Evolutionary conservation across 768 basidiomycete genomes (phyloP), one percentile per base, ranked within the genome.

Genomic region (Saitozyma sp.): DNA sequence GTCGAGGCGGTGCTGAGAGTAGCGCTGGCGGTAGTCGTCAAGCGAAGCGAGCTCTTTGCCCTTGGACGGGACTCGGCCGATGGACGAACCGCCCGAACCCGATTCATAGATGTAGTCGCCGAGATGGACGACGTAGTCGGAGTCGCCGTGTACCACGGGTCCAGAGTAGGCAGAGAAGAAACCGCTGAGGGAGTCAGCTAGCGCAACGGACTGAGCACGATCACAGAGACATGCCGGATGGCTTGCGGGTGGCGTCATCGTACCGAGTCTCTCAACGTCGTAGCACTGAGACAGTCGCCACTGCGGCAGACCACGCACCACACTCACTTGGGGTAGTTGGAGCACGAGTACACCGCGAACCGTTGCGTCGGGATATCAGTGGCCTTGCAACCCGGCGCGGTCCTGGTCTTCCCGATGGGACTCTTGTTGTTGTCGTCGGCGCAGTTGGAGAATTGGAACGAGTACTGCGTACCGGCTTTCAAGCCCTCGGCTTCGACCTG

Each of bases 101-200:
- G 68, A 76, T 66, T 76, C 71, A 56, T 72, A 75, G 55, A 68
- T 68, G 56, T 68, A 86, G 75, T 86, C 85, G 9, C 86, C 86
- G 40, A 87, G 80, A 66, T 86, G 85, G 42, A 65, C 59, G 14
- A 86, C 73, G 62, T 85, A 86, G 41, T 85, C 74, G 62, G 86
- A 84, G n/a, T 81, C 81, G 7, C 83, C 82, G 63, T 85, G 84
- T 58, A 82, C 83, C 17, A 85, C 83, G 2, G 85, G 85, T 48
- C 83, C 81, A 6, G 84, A 84, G 69, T 86, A 87, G 9, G 85
- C 85, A 73, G 85, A 86, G 80, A 86, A 87, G 77, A 82, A 85
- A 2, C 85, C 85, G 84, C 66, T 50, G 42, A 43, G 50, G 45
- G 37, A 50, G 39, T 63, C 56, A 53, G 62, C 46, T 54, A 46